Percentiles rank a stretch among this genome's conserved stretches.
phyloP scores from a whole-genome alignment of 805 yeast genomes.

The Saccharomycopsis guyanensis region DNA sequence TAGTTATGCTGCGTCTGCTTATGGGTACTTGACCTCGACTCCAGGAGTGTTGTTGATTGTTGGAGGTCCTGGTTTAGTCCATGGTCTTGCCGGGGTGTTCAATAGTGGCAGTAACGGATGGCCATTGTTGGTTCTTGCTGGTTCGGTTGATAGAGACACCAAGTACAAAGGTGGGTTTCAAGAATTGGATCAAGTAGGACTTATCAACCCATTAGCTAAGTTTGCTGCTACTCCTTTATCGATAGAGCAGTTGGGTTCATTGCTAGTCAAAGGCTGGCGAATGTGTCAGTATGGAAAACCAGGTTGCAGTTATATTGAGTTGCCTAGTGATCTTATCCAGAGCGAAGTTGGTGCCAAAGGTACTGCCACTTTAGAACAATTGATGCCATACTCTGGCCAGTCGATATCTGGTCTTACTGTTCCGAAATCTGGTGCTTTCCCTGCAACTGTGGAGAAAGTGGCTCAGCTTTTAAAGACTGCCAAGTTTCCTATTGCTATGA shows the following conservation, averaged over 20 bases:
- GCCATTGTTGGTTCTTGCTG: constrained; percentile 62
- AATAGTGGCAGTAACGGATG: constrained; percentile 56
- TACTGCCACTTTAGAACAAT: not conserved
- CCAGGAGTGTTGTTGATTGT: constrained; percentile 67
- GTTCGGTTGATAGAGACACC: constrained; percentile 44
- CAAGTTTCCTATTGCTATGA: constrained; percentile 43
- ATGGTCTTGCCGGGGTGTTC: constrained; percentile 58
- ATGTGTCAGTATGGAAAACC: constrained; percentile 42
- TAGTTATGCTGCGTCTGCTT: constrained; percentile 65
- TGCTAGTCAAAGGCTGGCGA: constrained; percentile 41
- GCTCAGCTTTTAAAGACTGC: constrained; percentile 30
- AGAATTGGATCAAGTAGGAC: constrained; percentile 57
- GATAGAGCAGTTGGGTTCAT: constrained; percentile 30
- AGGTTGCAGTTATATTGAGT: constrained; percentile 55
- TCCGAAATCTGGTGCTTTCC: constrained; percentile 34
- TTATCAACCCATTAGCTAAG: constrained; percentile 42
- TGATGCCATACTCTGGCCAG: not conserved
- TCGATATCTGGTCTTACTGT: too few relatives aligned
- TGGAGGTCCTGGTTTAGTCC: constrained; percentile 71
- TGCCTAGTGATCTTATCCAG: constrained; percentile 39
- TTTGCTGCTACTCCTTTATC: constrained; percentile 39
- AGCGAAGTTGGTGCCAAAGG: constrained; percentile 19
- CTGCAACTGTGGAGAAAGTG: constrained; percentile 30
- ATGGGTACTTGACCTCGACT: constrained; percentile 54
- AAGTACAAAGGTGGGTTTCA: constrained; percentile 59